A percentile compares a stretch with the other conserved stretches of the same genome.
phyloP scores from a whole-genome alignment of 1,139 yeast species.

The Scheffersomyces segobiensis region DNA sequence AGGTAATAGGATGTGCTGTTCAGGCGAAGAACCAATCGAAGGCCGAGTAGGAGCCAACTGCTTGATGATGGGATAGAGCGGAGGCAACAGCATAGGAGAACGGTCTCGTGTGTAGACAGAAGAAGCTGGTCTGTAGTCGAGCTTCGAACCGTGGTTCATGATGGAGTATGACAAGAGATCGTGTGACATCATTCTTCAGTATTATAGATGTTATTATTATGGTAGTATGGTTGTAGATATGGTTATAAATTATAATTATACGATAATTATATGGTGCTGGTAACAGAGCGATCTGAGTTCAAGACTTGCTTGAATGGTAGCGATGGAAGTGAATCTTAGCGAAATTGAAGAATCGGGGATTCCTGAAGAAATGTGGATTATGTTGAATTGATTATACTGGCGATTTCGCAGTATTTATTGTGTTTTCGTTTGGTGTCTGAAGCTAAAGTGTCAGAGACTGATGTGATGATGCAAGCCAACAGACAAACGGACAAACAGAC shows the following conservation, averaged over 20 bases:
- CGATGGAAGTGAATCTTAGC: not conserved
- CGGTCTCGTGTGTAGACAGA: not conserved
- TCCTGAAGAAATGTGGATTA: not conserved
- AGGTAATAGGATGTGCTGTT: constrained; percentile 5
- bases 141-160: constrained; percentile 24
- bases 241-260: no score
- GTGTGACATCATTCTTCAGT: constrained; percentile 23
- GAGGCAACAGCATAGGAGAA: constrained; percentile 11
- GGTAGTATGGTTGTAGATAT: not conserved
- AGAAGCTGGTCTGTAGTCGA: constrained; percentile 2
- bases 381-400: not conserved
- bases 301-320: not conserved
- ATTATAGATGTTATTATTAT: no score
- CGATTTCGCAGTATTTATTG: not conserved
- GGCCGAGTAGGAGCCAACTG: constrained; percentile 4
- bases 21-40: constrained; percentile 4
- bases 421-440: not conserved
- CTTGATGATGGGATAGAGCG: constrained; percentile 12
- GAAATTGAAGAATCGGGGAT: not conserved
- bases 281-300: not conserved
- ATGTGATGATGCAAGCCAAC: not conserved
- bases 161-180: constrained; percentile 37
- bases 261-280: not conserved
- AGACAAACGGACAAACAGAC: not conserved
- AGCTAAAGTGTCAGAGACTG: not conserved